These are phyloP conservation scores for Chernovozyma sophiae-reginae DNA, from an alignment of 1,139 yeast species.

Conservation along the genomic window DNA sequence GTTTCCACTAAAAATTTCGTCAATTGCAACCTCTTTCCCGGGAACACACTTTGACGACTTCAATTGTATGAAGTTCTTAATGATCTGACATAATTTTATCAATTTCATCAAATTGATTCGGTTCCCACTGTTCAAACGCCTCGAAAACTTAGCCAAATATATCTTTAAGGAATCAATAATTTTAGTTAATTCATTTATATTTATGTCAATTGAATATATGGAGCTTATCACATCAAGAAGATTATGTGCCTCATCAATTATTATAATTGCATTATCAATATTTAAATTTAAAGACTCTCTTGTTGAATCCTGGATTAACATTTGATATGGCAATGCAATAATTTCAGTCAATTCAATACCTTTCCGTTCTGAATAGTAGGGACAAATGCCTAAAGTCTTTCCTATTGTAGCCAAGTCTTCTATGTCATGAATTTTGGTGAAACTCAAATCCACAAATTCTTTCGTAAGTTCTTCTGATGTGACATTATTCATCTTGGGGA, in stretches of 20 bases:
- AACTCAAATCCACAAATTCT: slow-evolving; percentile 56
- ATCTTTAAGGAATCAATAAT: slow-evolving; percentile 45
- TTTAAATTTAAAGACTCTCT: slow-evolving; percentile 58
- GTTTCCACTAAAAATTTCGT: slow-evolving; percentile 52
- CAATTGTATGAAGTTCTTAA: slow-evolving; percentile 42
- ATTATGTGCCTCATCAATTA: slow-evolving; percentile 94
- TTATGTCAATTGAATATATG: slow-evolving; percentile 60
- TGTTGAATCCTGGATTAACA: slow-evolving; percentile 62
- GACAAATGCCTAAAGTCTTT: slow-evolving; percentile 55
- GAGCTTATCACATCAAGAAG: slow-evolving; percentile 72
- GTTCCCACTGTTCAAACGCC: slow-evolving; percentile 68
- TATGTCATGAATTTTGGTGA: slow-evolving; percentile 70
- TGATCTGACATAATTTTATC: slow-evolving; percentile 49
- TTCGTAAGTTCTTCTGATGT: slow-evolving; percentile 27
- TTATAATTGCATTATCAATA: slow-evolving; percentile 60
- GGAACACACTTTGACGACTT: slow-evolving; percentile 25
- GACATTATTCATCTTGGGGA: slow-evolving; percentile 32
- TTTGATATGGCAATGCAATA: slow-evolving; percentile 81
- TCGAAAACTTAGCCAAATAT: slow-evolving; percentile 59
- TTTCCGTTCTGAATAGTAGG: slow-evolving; percentile 71
- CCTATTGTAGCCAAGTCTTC: slow-evolving; percentile 76
- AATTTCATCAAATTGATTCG: slow-evolving; percentile 66
- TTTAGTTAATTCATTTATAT: slow-evolving; percentile 43
- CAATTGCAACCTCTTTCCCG: slow-evolving; percentile 51
- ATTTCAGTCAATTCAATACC: slow-evolving; percentile 63